Percentiles rank a stretch among this genome's conserved stretches.
These are phyloP conservation scores for Dispira simplex DNA, from an alignment of 192 early-diverging fungal species.

Conservation along the genomic window DNA sequence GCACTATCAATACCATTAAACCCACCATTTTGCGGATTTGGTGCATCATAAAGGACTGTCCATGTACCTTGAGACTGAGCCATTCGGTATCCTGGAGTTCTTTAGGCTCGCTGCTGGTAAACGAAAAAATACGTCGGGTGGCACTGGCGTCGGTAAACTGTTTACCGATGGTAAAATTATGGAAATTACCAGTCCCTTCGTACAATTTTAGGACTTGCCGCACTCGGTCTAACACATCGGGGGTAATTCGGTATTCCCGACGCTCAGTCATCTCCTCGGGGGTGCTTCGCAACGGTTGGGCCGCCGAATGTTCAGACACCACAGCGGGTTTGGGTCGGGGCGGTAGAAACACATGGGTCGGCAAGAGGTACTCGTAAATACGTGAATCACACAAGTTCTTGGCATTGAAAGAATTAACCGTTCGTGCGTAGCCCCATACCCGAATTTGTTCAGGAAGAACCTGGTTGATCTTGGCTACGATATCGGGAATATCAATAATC, in stretches of 20 bases:
- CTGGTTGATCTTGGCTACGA: conserved; percentile 67
- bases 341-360: conserved; percentile 69
- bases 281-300: conserved; percentile 16
- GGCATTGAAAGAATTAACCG: conserved; percentile 66
- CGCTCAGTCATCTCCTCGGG: conserved; percentile 41
- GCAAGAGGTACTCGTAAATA: conserved; percentile 93
- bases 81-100: conserved; percentile 62
- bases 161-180: conserved; percentile 86
- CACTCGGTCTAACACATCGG: conserved; percentile 45
- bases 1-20: conserved; percentile 66
- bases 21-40: conserved; percentile 99
- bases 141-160: conserved; percentile 59
- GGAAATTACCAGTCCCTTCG: conserved; percentile 81
- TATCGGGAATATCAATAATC: conserved; percentile 52
- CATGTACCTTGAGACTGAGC: conserved; percentile 83
- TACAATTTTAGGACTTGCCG: conserved; percentile 50
- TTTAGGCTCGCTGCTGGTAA: conserved; percentile 57
- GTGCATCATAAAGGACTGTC: conserved; percentile 98
- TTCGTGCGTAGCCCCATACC: conserved; percentile 64
- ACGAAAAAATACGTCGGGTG: conserved; percentile 69
- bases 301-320: conserved; percentile 10
- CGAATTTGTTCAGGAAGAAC: conserved; percentile 80
- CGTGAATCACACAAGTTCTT: conserved; percentile 87
- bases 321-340: conserved; percentile 16
- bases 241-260: conserved; percentile 47